A percentile compares a stretch with the other conserved stretches of the same genome.
These are phyloP conservation scores for Melanogaster broomeanus DNA, from an alignment of 768 basidiomycete species.

Conservation along the genomic window DNA sequence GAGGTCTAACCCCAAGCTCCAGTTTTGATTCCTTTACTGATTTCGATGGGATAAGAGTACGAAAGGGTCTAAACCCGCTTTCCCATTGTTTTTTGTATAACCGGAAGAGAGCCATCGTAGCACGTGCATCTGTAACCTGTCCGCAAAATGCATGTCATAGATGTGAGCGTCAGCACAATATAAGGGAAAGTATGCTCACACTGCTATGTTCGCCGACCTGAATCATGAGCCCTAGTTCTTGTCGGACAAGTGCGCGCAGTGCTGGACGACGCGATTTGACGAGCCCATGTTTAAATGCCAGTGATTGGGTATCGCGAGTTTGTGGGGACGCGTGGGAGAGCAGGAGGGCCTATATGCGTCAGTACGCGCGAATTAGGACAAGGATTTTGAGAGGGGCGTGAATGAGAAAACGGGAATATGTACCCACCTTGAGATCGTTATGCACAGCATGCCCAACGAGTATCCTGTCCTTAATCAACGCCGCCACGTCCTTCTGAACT, in stretches of 20 bases:
- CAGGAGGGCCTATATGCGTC: conserved; percentile 49
- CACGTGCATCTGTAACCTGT: conserved; percentile 90
- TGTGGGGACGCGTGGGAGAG: conserved; percentile 67
- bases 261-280: conserved; percentile 68
- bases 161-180: too few species aligned
- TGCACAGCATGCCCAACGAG: conserved; percentile 89
- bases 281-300: conserved; percentile 60
- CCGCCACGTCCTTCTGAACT: conserved; percentile 77
- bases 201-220: conserved; percentile 91
- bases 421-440: conserved; percentile 78
- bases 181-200: conserved; percentile 49
- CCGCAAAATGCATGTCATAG: neutral
- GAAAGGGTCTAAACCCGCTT: conserved; percentile 32
- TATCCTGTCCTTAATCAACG: conserved; percentile 73
- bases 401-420: neutral
- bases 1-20: neutral
- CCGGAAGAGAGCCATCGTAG: conserved; percentile 92
- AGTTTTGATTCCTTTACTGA: neutral
- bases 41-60: neutral
- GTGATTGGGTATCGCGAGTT: conserved; percentile 70
- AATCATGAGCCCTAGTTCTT: conserved; percentile 78
- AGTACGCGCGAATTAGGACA: neutral
- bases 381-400: neutral
- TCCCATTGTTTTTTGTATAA: conserved; percentile 87
- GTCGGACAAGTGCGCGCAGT: conserved; percentile 74